Base-by-base conservation (phyloP, 2,329 filamentous ascomycete genomes). In the Chaetomium sp. region DNA sequence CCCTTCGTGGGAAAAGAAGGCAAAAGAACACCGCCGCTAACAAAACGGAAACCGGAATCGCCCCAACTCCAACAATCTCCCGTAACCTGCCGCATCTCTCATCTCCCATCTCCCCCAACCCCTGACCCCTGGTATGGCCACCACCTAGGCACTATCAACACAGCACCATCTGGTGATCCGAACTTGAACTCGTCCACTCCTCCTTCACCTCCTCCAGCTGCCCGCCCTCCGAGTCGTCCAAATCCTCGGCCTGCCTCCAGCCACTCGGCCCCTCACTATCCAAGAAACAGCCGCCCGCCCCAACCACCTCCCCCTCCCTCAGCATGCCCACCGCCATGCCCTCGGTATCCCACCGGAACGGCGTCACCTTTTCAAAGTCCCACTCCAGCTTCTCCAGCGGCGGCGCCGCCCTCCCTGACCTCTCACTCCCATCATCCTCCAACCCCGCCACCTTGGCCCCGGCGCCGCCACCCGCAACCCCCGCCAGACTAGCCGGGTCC, bases 181-280 rank as follows among this genome's bases (percentile, higher is more conserved):
- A n/a, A n/a, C n/a, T n/a, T n/a, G 19, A n/a, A 47, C 6, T 5
- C 42, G 19, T 21, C 19, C 42, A 47, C n/a, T 21, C n/a, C 4
- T 25, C 50, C n/a, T 25, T n/a, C 7, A 12, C 42, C 56, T 47
- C 56, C 54, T 57, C 23, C 38, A 16, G 4, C 55, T 29, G 6
- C 13, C 3, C 55, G 3, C 25, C 57, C 5, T 51, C 62, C 35
- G n/a, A n/a, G n/a, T 13, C 53, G n/a, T 65, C 65, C 23, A 70
- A 19, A 61, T 69, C 67, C 42, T 59, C 65, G 1, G 65, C 64
- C 49, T 47, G 19, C 21, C 57, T 61, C 70, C 70, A 71, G 3
- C 70, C 70, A 21, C 59, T 70, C 50, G 70, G 70, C 23, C 51
- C 66, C 38, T 70, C 68, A 21, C 69, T 70, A 16, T 67, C 70